Evolutionary conservation across 2,329 filamentous ascomycete species (phyloP), one percentile per base, ranked within the genome.

Genomic region (Penicillium sp.): DNA sequence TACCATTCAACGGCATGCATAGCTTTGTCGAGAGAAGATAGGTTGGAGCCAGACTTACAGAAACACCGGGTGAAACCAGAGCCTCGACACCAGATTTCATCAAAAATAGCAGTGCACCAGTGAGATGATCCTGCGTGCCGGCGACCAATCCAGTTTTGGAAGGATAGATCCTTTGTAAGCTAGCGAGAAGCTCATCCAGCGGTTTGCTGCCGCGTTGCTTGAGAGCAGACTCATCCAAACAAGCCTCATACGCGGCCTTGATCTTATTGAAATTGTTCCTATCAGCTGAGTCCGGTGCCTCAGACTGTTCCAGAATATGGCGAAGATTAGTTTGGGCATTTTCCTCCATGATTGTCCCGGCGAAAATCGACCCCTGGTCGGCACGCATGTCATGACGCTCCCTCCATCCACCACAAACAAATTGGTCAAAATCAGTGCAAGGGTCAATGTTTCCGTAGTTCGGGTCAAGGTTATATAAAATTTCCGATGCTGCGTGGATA

Each of bases 391-490:
- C 86, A 71, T 89, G 83, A 9, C 76, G 79, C 19, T 83, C 77
- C 48, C 81, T 77, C 82, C 87, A 90, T 10, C 87, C 87, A 51
- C 85, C 86, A 62, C 87, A 90, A 18, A 85, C 85, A 52, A 86
- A 80, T 67, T 86, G 77, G 55, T 89, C 85, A 55, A 91, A 91
- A 64, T 89, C 73, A n/a, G 78, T 81, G 63, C 88, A 91, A 1
- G 88, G 83, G 66, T 90, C 86, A 34, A 90, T 75, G 2, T 83
- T 71, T 55, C 82, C 77, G 69, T 88, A 86, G 47, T 85, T 75
- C 7, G 85, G 82, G 14, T 84, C 82, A 13, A 88, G 72, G 55
- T 85, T 87, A 59, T 84, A 82, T 8, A 87, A 77, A 34, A 88
- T 80, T 58, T 83, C 80, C 11, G 84, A 85, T 4, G 85, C 81